Evolutionary conservation across 495 filamentous ascomycete species (phyloP).

Genomic region (Pseudomonodictys pantanalensis): DNA sequence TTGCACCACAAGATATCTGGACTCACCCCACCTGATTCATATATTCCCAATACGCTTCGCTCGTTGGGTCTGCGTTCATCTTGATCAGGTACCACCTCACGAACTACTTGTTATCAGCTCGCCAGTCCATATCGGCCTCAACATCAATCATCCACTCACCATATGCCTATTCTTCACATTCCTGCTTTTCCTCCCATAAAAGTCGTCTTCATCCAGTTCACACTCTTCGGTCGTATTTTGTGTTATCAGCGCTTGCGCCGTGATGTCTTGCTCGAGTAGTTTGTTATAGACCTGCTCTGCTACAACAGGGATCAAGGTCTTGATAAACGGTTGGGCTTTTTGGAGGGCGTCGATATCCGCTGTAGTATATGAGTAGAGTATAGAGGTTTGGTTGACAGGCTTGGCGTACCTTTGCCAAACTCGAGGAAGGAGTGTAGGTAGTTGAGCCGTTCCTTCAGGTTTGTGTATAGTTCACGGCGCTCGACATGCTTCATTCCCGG

Average conservation of each 20-base stretch:
- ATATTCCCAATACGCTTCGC: not conserved
- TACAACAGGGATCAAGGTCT: not conserved
- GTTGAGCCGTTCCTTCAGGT: not conserved
- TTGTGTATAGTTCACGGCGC: not conserved
- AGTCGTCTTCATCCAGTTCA: not conserved
- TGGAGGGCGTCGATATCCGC: not conserved
- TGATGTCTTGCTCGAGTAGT: constrained; percentile 1
- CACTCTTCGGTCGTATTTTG: not conserved
- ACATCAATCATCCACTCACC: not conserved
- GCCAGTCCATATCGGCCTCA: not conserved
- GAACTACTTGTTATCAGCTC: not conserved
- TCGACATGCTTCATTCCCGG: not conserved
- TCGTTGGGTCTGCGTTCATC: not conserved
- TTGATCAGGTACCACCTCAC: not conserved
- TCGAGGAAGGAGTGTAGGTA: not conserved
- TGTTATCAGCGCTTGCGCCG: not conserved
- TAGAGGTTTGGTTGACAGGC: not conserved
- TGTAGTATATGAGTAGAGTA: not conserved
- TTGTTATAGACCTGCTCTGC: not conserved
- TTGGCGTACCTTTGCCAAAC: not conserved
- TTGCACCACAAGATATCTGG: not conserved
- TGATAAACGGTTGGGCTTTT: not conserved
- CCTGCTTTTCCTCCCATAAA: not conserved
- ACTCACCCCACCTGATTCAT: not conserved
- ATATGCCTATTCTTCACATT: not conserved